Conservation (phyloP, 2,329 filamentous ascomycete genomes). For the Capronia epimyces region DNA sequence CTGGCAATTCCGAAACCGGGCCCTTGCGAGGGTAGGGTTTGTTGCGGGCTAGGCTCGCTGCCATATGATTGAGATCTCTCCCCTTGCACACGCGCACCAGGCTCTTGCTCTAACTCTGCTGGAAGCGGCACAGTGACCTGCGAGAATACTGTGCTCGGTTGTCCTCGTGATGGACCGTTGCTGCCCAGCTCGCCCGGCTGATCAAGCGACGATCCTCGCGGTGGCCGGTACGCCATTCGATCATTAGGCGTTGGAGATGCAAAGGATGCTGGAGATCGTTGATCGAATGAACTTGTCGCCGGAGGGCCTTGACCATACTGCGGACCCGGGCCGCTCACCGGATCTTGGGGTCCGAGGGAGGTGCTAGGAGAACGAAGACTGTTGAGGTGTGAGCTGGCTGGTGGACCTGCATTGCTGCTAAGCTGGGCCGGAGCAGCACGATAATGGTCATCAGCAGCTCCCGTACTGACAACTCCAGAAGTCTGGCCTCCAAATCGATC, state of each 20-base stretch:
- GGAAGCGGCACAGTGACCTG: background rate
- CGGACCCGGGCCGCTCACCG: background rate
- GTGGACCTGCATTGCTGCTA: background rate
- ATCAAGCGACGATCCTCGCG: background rate
- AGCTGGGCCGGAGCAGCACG: background rate
- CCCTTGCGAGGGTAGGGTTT: constrained; percentile 5
- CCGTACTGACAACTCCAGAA: constrained; percentile 5
- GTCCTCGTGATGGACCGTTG: background rate
- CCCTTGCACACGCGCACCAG: background rate
- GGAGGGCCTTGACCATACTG: background rate
- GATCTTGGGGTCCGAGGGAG: background rate
- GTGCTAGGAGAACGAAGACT: background rate
- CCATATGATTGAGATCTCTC: background rate
- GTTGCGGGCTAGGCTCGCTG: background rate
- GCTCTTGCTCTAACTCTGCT: background rate
- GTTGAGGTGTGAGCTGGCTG: background rate
- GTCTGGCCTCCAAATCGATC: constrained; percentile 7
- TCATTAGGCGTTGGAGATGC: background rate
- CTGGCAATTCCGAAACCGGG: constrained; percentile 3
- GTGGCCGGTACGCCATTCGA: background rate
- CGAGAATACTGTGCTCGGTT: background rate
- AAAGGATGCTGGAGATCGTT: background rate
- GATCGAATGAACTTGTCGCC: background rate
- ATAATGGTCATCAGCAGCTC: background rate
- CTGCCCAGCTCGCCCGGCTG: background rate